These are phyloP conservation scores for Dioscorea cayenensis DNA, from an alignment of 116 monocot species.

Conservation along the genomic window DNA sequence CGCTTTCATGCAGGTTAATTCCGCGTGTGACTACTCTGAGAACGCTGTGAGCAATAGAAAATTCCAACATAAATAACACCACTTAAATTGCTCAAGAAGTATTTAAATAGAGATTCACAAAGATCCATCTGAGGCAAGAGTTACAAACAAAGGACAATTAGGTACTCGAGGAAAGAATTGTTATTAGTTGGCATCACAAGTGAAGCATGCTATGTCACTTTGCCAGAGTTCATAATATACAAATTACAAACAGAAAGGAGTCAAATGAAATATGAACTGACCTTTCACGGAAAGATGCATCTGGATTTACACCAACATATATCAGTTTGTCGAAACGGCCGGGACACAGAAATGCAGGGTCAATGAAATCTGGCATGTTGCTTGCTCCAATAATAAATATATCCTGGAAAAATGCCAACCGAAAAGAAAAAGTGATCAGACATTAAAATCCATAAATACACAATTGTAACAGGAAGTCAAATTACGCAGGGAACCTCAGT, in stretches of 20 bases:
- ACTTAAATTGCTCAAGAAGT: background rate
- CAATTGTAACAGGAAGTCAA: background rate
- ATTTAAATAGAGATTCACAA: background rate
- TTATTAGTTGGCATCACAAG: background rate
- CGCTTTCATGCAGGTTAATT: conserved; percentile 71
- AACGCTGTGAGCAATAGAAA: conserved; percentile 42
- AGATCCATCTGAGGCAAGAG: background rate
- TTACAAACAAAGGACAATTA: background rate
- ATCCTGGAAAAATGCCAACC: conserved; percentile 33
- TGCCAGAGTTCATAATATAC: background rate
- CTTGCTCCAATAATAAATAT: conserved; percentile 95
- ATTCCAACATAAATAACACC: background rate
- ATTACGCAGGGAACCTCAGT: conserved; percentile 47
- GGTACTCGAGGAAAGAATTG: background rate
- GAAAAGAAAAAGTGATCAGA: background rate
- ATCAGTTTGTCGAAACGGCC: conserved; percentile 96
- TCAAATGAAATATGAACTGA: background rate
- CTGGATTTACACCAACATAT: conserved; percentile 83
- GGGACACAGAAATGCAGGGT: conserved; percentile 77
- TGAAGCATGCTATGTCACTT: background rate
- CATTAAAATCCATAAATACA: background rate
- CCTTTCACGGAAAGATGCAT: conserved; percentile 85
- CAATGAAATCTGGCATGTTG: conserved; percentile 91
- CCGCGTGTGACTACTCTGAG: conserved; percentile 78
- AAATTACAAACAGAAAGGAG: background rate